Evolutionary conservation across 306 rosid species (phyloP).

Genomic region (Cucumis melo): DNA sequence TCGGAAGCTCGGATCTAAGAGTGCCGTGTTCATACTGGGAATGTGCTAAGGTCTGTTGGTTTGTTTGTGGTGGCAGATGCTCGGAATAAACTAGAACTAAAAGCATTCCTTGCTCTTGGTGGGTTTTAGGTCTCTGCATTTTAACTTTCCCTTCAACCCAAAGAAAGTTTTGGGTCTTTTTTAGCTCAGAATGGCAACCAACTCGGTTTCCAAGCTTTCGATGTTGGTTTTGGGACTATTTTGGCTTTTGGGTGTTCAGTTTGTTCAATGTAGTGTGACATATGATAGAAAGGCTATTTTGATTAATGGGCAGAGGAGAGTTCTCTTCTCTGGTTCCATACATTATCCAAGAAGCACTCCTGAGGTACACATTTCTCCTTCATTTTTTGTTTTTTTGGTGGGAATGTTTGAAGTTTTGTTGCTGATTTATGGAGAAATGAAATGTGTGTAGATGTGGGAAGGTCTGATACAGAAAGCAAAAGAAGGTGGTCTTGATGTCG

Average conservation of each 20-base stretch:
- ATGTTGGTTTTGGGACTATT: constrained; percentile 28
- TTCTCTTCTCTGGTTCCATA: constrained; percentile 91
- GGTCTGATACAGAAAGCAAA: constrained; percentile 90
- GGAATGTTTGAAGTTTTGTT: constrained; percentile 1
- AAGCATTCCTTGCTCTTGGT: background rate
- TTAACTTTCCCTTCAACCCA: background rate
- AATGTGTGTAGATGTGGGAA: constrained; percentile 76
- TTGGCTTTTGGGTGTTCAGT: constrained; percentile 25
- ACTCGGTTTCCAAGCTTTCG: constrained; percentile 34
- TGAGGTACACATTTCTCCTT: constrained; percentile 40
- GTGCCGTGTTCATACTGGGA: constrained; percentile 17
- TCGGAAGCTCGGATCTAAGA: constrained; percentile 6
- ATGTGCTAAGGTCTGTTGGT: constrained; percentile 13
- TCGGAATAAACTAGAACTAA: background rate
- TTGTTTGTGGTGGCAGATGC: constrained; percentile 6
- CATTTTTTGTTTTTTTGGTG: background rate
- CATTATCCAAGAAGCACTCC: constrained; percentile 99
- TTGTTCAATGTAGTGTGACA: constrained; percentile 54
- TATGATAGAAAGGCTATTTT: constrained; percentile 82
- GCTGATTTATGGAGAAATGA: background rate
- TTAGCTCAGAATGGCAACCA: constrained; percentile 34
- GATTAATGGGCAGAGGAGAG: constrained; percentile 85
- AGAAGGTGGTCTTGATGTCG: constrained; percentile 87
- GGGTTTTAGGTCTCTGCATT: background rate
- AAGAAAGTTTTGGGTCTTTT: background rate